Percentiles rank a stretch among this genome's conserved stretches.
Conservation (phyloP, 2,329 filamentous ascomycete genomes). For the Neocatenulostroma microsporum region DNA sequence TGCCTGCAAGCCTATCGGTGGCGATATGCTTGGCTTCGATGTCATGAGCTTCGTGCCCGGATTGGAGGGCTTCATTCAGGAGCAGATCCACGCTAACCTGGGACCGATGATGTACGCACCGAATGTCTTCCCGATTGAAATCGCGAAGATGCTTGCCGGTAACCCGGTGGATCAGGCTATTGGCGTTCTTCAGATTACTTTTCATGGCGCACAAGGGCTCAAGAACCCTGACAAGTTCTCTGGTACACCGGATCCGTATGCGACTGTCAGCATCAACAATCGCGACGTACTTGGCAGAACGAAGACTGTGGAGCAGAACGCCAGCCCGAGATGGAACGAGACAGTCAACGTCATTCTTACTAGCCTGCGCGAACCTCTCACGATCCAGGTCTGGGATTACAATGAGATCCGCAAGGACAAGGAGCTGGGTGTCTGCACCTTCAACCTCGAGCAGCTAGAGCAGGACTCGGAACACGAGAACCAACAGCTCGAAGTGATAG, state of each 20-base stretch:
- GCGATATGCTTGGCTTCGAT: conserved; percentile 91
- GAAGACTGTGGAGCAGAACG: conserved; percentile 75
- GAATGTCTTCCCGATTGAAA: conserved; percentile 96
- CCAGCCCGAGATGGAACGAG: conserved; percentile 90
- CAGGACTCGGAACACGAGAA: conserved; percentile 72
- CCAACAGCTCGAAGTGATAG: conserved; percentile 71
- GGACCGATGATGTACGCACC: conserved; percentile 97
- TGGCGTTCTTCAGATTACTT: conserved; percentile 81
- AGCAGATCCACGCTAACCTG: conserved; percentile 90
- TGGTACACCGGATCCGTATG: conserved; percentile 85
- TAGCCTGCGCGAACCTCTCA: conserved; percentile 79
- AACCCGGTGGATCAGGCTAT: conserved; percentile 92
- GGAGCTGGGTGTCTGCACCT: conserved; percentile 80
- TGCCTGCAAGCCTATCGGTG: conserved; percentile 93
- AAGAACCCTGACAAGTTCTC: conserved; percentile 95
- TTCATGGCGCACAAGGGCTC: conserved; percentile 83
- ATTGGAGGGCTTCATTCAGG: conserved; percentile 84
- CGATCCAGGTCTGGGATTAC: conserved; percentile 80
- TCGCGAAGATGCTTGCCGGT: conserved; percentile 95
- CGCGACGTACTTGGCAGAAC: conserved; percentile 76
- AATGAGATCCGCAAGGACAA: conserved; percentile 97
- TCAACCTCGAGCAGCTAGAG: conserved; percentile 75
- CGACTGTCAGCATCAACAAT: conserved; percentile 74
- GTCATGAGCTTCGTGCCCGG: conserved; percentile 99
- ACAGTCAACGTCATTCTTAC: conserved; percentile 93